Evolutionary conservation across 192 early-diverging fungal genomes (phyloP), one percentile per base, ranked within the genome.

Genomic region (Allomyces macrogynus): DNA sequence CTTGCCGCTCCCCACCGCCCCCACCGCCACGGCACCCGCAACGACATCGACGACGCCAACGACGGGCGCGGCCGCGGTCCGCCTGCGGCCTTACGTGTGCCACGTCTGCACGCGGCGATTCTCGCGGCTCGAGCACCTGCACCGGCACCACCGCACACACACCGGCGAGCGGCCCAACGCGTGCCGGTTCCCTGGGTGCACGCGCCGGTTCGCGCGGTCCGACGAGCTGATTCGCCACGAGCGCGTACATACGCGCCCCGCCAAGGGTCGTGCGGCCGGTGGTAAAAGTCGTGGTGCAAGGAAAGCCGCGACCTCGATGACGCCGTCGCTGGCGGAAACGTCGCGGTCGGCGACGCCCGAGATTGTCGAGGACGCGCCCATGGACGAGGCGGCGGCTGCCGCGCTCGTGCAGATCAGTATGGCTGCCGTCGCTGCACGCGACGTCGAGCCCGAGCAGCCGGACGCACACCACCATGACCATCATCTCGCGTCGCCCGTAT

Each of bases 101-200:
- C 82, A 80, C 10, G 80, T 84, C 70, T 89, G 87, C 72, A 73
- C 78, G 61, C 85, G 83, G 73, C 80, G 80, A 14, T 89, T 89
- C 74, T 81, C 80, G 61, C 84, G 87, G 32, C 75, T 86, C 10
- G 87, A 87, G 72, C 87, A 89, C 71, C 85, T 86, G 73, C 88
- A 84, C 8, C 80, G 86, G 42, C 89, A 92, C 67, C 83, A 87
- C 61, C 81, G 86, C 70, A 89, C 85, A 8, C 89, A 92, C 71
- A 92, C 89, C 1, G 89, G 89, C 62, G 89, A 92, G 74, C 84
- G 85, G 63, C 89, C 89, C 5, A 84, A 89, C 69, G 75, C 76
- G 23, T 92, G 89, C 73, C 80, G 80, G 43, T 84, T 83, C 65
- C 76, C 82, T 27, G 84, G 84, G 65, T 92, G 89, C 72, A 81